Evolutionary conservation across 1,284 basidiomycete species (phyloP), one percentile per base, ranked within the genome.

Genomic region (Sanghuangporus sanghuang): DNA sequence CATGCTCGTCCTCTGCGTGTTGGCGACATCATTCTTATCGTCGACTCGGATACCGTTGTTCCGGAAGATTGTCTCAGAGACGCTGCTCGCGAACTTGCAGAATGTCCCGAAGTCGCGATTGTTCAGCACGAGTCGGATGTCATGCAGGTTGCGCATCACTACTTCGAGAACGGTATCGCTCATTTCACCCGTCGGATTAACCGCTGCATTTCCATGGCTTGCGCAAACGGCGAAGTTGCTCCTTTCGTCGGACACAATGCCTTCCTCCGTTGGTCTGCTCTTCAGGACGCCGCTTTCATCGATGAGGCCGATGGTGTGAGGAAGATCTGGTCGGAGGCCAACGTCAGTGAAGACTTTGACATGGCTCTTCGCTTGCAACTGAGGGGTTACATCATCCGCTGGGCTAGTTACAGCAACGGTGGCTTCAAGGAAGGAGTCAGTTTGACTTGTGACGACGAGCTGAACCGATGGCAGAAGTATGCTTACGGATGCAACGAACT

Each of bases 221-320:
- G 85, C 65, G 86, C 84, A 4, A 92, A 90, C 68, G 92, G 90
- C 50, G 91, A 93, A 74, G 85, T 89, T 35, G 89, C 92, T 0
- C 92, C 92, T 1, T 94, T 94, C 70, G 90, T 95, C 66, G 93
- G 93, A 0, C 93, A 95, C 74, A 94, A 95, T 65, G 92, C 92
- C 1, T 94, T 93, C 77, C 77, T 95, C 42, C 84, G 92, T 14
- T 95, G 93, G 92, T 82, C 82, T 5, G 92, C 92, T 1, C 76
- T 94, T 6, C 92, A 95, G 71, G 92, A 93, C 64, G 89, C 86
- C 2, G 81, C 87, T 7, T 90, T 89, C 67, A 72, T 88, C 50
- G 92, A 93, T 68, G 73, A 75, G 6, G 84, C 79, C 18, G 88
- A 91, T 69, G 82, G 81, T 1, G 71, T 81, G 63, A 81, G 79